Conservation (phyloP, 345 rosid species). For the Acer saccharum region DNA sequence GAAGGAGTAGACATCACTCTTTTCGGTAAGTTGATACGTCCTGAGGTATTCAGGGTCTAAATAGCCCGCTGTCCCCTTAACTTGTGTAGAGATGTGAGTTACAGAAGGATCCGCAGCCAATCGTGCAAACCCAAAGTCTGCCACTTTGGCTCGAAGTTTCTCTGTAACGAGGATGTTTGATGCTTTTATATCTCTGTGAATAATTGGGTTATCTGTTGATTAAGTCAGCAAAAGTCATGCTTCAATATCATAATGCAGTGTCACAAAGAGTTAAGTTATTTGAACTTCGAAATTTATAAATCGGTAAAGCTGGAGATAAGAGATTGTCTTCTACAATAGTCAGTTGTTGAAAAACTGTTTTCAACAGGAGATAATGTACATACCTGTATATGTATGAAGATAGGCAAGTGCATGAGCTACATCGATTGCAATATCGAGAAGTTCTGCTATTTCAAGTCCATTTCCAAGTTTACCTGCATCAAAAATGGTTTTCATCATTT, state of each 20-base stretch:
- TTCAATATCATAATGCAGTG: not conserved
- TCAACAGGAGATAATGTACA: not conserved
- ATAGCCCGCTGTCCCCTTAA: constrained; percentile 82
- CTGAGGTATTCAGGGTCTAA: constrained; percentile 83
- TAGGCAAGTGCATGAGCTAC: constrained; percentile 93
- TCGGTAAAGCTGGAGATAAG: not conserved
- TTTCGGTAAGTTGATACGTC: constrained; percentile 76
- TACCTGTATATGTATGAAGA: constrained; percentile 87
- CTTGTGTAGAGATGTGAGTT: constrained; percentile 79
- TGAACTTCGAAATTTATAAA: not conserved
- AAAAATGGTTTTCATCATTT: constrained; percentile 5
- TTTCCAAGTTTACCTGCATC: constrained; percentile 59
- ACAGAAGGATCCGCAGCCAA: constrained; percentile 48
- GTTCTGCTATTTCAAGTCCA: constrained; percentile 74
- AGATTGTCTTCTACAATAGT: not conserved
- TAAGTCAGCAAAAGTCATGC: constrained; percentile 20
- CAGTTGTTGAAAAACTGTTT: not conserved
- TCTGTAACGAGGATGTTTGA: constrained; percentile 76
- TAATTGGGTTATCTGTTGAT: constrained; percentile 76
- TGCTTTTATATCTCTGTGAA: constrained; percentile 92
- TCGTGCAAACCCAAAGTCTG: constrained; percentile 93
- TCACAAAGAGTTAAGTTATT: constrained; percentile 4
- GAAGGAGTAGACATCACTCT: constrained; percentile 87
- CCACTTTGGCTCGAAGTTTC: constrained; percentile 85
- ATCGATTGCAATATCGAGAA: constrained; percentile 89